These are phyloP conservation scores for Plectosphaerella sp. DNA, from an alignment of 2,329 filamentous ascomycete genomes.

Conservation along the genomic window DNA sequence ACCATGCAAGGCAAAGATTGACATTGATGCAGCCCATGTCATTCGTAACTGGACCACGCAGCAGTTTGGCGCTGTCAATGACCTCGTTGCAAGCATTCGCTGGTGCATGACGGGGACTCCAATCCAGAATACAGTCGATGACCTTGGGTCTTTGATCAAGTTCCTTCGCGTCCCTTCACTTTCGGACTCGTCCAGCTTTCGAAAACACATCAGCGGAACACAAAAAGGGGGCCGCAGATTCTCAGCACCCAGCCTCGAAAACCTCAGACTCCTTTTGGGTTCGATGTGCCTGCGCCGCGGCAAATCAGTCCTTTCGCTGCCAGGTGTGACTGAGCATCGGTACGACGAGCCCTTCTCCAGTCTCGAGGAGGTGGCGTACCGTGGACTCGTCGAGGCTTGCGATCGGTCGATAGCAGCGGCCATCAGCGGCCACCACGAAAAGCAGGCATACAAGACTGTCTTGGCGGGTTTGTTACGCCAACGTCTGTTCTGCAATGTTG, in stretches of 20 bases:
- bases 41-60: neutral
- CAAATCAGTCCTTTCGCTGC: neutral
- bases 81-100: neutral
- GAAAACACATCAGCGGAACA: neutral
- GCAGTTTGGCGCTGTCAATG: neutral
- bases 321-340: neutral
- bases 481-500: neutral
- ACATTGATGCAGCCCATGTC: neutral
- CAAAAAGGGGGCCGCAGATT: neutral
- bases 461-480: neutral
- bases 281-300: neutral
- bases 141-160: neutral
- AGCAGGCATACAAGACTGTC: neutral
- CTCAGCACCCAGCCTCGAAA: neutral
- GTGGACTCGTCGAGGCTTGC: neutral
- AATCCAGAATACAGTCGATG: neutral
- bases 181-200: neutral
- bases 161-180: neutral
- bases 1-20: neutral
- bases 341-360: neutral
- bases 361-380: neutral
- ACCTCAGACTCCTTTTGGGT: neutral
- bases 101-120: neutral
- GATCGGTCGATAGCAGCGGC: neutral
- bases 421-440: neutral